These are phyloP conservation scores for Candida freyschussii DNA, from an alignment of 1,139 yeast species.

Conservation along the genomic window DNA sequence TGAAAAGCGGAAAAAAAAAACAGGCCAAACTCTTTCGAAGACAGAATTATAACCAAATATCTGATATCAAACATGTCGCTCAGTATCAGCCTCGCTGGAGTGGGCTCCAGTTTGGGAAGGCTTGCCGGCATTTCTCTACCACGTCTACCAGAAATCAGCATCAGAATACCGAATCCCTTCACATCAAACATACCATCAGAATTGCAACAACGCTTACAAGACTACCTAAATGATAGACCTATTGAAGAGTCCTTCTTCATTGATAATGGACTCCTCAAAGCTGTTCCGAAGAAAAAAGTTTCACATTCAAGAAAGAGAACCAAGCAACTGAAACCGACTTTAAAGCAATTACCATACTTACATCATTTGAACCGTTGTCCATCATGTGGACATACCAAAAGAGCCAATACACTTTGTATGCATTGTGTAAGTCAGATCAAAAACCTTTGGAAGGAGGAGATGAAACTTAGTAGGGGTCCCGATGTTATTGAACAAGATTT, in stretches of 20 bases:
- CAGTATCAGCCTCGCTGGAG: slow-evolving; percentile 14
- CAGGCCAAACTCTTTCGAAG: too few species aligned
- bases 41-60: too few species aligned
- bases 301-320: slow-evolving; percentile 84
- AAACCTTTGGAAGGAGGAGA: slow-evolving; percentile 59
- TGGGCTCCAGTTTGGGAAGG: too few species aligned
- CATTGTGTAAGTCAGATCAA: slow-evolving; percentile 82
- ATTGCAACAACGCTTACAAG: slow-evolving; percentile 23
- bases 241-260: slow-evolving; percentile 26
- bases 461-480: slow-evolving; percentile 26
- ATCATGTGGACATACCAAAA: slow-evolving; percentile 87
- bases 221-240: slow-evolving; percentile 20
- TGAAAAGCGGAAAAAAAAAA: too few species aligned
- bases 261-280: slow-evolving; percentile 67
- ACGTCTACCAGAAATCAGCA: slow-evolving; percentile 22
- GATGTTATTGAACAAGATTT: slow-evolving; percentile 38
- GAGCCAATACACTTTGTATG: slow-evolving; percentile 91
- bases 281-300: slow-evolving; percentile 91
- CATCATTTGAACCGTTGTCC: slow-evolving; percentile 86
- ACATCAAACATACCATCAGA: slow-evolving; percentile 9
- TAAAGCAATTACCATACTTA: slow-evolving; percentile 72
- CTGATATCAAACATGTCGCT: slow-evolving; percentile 21
- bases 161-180: slow-evolving; percentile 23
- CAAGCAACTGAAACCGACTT: slow-evolving; percentile 76
- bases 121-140: slow-evolving; percentile 17